A percentile compares a stretch with the other conserved stretches of the same genome.
phyloP scores from a whole-genome alignment of 108 stramenopile genomes.

The Fragilariopsis cylindrus region DNA sequence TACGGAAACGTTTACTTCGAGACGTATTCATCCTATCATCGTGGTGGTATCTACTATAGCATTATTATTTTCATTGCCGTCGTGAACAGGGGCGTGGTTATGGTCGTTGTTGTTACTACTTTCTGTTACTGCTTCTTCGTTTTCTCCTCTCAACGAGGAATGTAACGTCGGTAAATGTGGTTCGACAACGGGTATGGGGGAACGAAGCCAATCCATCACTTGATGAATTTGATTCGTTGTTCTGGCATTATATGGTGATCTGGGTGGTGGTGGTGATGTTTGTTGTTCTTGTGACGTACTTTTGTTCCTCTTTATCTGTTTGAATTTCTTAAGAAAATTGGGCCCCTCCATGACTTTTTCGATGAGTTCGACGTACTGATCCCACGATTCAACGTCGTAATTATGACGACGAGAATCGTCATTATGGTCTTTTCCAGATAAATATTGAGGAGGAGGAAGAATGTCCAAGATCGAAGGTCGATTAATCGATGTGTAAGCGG shows the following conservation, averaged over 20 bases:
- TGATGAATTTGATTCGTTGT: neutral
- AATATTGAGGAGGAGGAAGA: neutral
- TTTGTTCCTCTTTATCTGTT: neutral
- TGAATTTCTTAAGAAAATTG: neutral
- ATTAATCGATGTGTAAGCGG: neutral
- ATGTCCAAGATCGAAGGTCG: constrained; percentile 3
- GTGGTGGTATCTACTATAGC: neutral
- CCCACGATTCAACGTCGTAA: constrained; percentile 29
- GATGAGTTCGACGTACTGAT: constrained; percentile 34
- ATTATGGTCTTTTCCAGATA: neutral
- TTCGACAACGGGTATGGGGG: constrained; percentile 19
- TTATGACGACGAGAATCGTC: neutral
- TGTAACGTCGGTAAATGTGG: constrained; percentile 20
- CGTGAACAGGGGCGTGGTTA: neutral
- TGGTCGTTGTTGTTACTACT: constrained; percentile 8
- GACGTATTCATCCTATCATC: neutral
- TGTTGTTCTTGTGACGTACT: neutral
- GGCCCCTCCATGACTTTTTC: constrained; percentile 17
- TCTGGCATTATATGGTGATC: neutral
- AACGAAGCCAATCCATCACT: constrained; percentile 34
- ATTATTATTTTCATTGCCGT: neutral
- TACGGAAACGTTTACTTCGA: constrained; percentile 5
- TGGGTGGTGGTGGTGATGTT: too few species aligned
- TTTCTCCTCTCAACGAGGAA: neutral
- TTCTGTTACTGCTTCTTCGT: neutral